Conservation (phyloP, 2,329 filamentous ascomycete species). For the Epichloe sylvatica region DNA sequence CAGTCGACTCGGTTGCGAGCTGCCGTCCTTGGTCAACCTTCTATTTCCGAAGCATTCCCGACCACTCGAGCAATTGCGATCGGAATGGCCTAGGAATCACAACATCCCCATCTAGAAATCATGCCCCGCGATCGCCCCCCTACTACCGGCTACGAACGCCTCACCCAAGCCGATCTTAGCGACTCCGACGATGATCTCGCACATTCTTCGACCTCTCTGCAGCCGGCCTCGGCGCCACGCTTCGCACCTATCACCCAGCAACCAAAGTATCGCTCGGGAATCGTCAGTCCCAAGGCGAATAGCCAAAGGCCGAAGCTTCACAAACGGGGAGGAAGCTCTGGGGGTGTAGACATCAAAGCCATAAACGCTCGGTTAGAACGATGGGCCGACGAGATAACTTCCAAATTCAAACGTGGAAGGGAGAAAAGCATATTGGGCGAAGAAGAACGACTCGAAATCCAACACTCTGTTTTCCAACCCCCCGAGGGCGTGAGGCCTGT, state of each 20-base stretch:
- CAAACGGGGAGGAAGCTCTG: constrained; percentile 50
- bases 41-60: too few species aligned
- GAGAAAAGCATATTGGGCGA: constrained; percentile 58
- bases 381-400: constrained; percentile 96
- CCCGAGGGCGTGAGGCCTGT: constrained; percentile 70
- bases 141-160: constrained; percentile 72
- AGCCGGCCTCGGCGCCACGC: constrained; percentile 43
- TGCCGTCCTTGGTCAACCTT: background rate
- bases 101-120: constrained; percentile 4
- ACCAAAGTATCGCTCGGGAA: constrained; percentile 44
- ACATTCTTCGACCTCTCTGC: constrained; percentile 41
- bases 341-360: constrained; percentile 91
- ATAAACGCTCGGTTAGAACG: constrained; percentile 91
- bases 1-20: background rate
- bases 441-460: constrained; percentile 83
- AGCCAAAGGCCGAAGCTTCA: constrained; percentile 27
- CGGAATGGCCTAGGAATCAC: constrained; percentile 3
- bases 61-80: background rate
- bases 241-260: constrained; percentile 52
- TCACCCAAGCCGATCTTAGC: constrained; percentile 68
- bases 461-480: constrained; percentile 95
- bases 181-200: constrained; percentile 53
- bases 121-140: constrained; percentile 59
- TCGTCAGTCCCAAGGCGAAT: constrained; percentile 38
- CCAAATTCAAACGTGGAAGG: constrained; percentile 81